A percentile compares a stretch with the other conserved stretches of the same genome.
phyloP scores from a whole-genome alignment of 768 basidiomycete genomes.

The Boletus fagicola region DNA sequence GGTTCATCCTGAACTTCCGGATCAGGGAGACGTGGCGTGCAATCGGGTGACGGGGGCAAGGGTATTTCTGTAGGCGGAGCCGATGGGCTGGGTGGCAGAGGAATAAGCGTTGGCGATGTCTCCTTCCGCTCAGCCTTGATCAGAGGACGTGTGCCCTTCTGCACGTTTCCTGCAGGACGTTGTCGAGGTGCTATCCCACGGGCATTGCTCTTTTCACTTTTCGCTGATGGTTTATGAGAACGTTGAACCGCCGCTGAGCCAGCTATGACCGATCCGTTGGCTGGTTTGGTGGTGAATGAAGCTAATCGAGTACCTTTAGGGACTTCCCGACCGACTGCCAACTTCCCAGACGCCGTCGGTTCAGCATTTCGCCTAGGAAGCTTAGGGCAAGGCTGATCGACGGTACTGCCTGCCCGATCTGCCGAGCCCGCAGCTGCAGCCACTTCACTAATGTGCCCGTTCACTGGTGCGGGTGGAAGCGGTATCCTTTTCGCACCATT shows the following conservation, averaged over 20 bases:
- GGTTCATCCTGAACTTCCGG: constrained; percentile 5
- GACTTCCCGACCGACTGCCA: constrained; percentile 8
- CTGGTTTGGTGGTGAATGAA: constrained; percentile 11
- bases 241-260: constrained; percentile 3
- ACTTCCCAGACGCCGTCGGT: constrained; percentile 1
- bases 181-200: constrained; percentile 1
- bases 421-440: background rate
- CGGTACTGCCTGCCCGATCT: background rate
- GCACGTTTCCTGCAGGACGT: constrained; percentile 6
- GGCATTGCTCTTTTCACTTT: constrained; percentile 10
- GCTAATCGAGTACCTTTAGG: constrained; percentile 3
- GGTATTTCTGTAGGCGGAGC: constrained; percentile 19
- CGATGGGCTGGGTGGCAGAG: constrained; percentile 24
- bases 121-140: constrained; percentile 15
- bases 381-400: constrained; percentile 11
- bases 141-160: constrained; percentile 14
- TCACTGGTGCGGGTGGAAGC: constrained; percentile 21
- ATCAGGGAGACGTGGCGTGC: constrained; percentile 1
- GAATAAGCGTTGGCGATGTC: constrained; percentile 16
- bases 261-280: background rate
- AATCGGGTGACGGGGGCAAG: constrained; percentile 21
- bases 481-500: constrained; percentile 35
- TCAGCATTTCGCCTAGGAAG: constrained; percentile 8
- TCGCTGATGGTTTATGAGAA: constrained; percentile 10
- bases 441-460: background rate